Percentiles rank a stretch among this genome's conserved stretches.
These are phyloP conservation scores for Albophoma yamanashiensis DNA, from an alignment of 2,329 filamentous ascomycete species.

Conservation along the genomic window DNA sequence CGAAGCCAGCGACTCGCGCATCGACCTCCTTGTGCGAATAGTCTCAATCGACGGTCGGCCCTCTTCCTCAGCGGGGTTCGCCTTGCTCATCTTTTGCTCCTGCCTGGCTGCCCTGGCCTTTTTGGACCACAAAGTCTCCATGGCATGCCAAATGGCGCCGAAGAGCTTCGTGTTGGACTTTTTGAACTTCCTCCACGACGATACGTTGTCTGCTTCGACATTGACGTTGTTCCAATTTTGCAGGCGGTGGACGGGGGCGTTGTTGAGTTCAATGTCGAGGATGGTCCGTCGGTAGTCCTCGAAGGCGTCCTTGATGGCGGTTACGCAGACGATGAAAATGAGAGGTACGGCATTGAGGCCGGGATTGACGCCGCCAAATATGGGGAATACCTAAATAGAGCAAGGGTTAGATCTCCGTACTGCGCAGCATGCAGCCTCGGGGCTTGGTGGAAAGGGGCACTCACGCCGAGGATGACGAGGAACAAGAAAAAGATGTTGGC, in stretches of 20 bases:
- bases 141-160: conserved; percentile 39
- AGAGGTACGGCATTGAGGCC: conserved; percentile 83
- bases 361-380: conserved; percentile 87
- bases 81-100: conserved; percentile 30
- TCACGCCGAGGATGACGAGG: conserved; percentile 85
- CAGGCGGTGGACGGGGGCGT: conserved; percentile 85
- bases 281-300: conserved; percentile 90
- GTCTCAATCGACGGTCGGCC: conserved; percentile 48
- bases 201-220: conserved; percentile 75
- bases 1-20: conserved; percentile 32
- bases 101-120: conserved; percentile 37
- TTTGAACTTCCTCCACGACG: conserved; percentile 78
- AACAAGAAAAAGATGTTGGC: conserved; percentile 98
- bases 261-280: conserved; percentile 89
- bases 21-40: conserved; percentile 20
- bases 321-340: conserved; percentile 83
- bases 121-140: conserved; percentile 38
- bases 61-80: conserved; percentile 22
- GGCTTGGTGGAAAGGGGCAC: conserved; percentile 21
- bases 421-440: not conserved
- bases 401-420: conserved; percentile 1
- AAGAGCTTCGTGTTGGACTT: conserved; percentile 65
- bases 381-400: conserved; percentile 70
- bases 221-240: conserved; percentile 91
- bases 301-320: conserved; percentile 86